Percentiles rank a stretch among this genome's conserved stretches.
Conservation (phyloP, 2,329 filamentous ascomycete genomes). For the Venturia oleaginea region DNA sequence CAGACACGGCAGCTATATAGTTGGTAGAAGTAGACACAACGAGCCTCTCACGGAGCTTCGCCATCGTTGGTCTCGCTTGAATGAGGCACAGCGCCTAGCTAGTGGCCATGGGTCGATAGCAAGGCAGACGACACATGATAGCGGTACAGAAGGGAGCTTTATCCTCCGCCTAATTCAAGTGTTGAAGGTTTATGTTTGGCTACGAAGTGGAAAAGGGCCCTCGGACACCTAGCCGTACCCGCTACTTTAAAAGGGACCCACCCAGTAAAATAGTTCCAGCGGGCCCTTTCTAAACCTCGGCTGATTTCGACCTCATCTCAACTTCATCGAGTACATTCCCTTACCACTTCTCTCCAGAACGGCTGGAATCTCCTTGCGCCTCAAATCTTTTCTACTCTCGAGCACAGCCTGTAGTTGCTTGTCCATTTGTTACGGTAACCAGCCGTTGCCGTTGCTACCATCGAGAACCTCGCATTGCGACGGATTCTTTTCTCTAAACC, state of each 20-base stretch:
- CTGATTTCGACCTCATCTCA: background rate
- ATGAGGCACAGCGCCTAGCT: background rate
- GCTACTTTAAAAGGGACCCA: too few species aligned
- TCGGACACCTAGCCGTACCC: too few species aligned
- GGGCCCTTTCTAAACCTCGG: background rate
- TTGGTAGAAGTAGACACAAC: background rate
- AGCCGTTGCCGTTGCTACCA: too few species aligned
- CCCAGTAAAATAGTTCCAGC: background rate
- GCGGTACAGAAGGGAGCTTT: background rate
- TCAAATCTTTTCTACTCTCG: background rate
- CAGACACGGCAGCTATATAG: background rate
- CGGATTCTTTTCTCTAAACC: too few species aligned
- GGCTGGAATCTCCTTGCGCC: background rate
- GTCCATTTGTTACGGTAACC: too few species aligned
- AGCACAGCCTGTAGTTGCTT: background rate
- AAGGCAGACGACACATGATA: background rate
- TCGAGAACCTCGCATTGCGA: too few species aligned
- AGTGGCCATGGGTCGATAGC: background rate
- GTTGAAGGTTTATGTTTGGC: too few species aligned
- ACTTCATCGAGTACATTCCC: background rate
- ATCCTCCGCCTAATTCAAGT: too few species aligned
- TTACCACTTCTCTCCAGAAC: background rate
- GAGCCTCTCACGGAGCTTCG: background rate
- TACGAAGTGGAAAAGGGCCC: too few species aligned
- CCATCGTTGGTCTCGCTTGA: background rate